A percentile compares a stretch with the other conserved stretches of the same genome.
Evolutionary conservation across 2,329 filamentous ascomycete genomes (phyloP).

Genomic region (Eurotiales sp.): DNA sequence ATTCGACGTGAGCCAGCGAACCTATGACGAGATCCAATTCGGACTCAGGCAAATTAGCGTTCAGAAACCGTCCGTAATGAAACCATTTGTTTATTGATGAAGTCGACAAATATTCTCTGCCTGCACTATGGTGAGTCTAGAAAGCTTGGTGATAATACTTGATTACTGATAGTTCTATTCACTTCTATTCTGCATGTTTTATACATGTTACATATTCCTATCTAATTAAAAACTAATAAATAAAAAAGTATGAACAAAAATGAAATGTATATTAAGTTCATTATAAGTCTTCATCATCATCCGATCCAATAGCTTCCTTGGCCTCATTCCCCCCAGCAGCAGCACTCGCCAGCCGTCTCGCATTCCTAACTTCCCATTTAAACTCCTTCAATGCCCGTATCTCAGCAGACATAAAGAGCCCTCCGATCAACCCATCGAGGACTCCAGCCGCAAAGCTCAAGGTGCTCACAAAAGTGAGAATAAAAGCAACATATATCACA

Average conservation of each 20-base stretch:
- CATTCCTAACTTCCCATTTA: slow-evolving; percentile 82
- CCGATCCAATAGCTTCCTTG: neutral
- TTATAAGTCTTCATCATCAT: slow-evolving; percentile 12
- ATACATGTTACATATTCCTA: too few relatives aligned
- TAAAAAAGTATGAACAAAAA: too few relatives aligned
- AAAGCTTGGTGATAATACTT: too few relatives aligned
- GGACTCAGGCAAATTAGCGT: too few relatives aligned
- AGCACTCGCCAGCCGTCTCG: slow-evolving; percentile 36
- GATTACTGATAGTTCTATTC: too few relatives aligned
- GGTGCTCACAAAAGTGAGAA: slow-evolving; percentile 75
- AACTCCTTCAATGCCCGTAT: slow-evolving; percentile 82
- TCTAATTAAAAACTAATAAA: neutral
- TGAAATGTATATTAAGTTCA: neutral
- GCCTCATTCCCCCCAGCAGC: slow-evolving; percentile 8
- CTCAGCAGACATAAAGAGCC: slow-evolving; percentile 83
- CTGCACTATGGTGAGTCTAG: too few relatives aligned
- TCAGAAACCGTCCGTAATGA: too few relatives aligned
- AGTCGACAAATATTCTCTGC: too few relatives aligned
- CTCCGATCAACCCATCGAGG: slow-evolving; percentile 78
- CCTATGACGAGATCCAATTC: too few relatives aligned
- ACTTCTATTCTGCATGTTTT: too few relatives aligned
- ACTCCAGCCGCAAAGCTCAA: slow-evolving; percentile 71
- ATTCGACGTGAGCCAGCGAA: too few relatives aligned
- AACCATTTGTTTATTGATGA: too few relatives aligned
- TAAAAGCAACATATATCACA: slow-evolving; percentile 70